These are phyloP conservation scores for Teratosphaeria epicoccoides DNA, from an alignment of 2,329 filamentous ascomycete genomes.

Conservation along the genomic window DNA sequence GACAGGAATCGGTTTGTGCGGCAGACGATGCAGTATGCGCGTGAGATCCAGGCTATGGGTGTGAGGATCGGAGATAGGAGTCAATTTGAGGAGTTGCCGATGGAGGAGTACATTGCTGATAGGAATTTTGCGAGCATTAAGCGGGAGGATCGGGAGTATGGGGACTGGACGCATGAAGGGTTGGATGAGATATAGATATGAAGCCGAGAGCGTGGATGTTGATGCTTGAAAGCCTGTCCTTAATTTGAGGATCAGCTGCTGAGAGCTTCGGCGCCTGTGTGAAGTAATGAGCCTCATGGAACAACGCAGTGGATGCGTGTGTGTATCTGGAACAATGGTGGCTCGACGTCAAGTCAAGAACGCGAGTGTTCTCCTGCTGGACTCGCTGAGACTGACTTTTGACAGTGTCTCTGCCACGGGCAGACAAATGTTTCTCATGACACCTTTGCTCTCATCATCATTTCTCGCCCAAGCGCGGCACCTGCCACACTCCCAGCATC, in stretches of 20 bases:
- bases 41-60: slow-evolving; percentile 29
- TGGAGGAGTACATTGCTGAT: slow-evolving; percentile 29
- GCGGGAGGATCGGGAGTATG: slow-evolving; percentile 7
- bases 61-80: slow-evolving; percentile 30
- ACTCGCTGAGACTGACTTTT: too few species aligned
- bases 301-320: neutral
- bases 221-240: too few species aligned
- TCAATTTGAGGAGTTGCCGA: slow-evolving; percentile 30
- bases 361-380: too few species aligned
- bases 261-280: too few species aligned
- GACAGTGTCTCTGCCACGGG: too few species aligned
- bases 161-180: slow-evolving; percentile 6
- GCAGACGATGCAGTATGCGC: slow-evolving; percentile 29
- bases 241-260: too few species aligned
- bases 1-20: slow-evolving; percentile 27
- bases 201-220: neutral
- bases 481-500: neutral
- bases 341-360: neutral
- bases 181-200: slow-evolving; percentile 6
- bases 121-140: slow-evolving; percentile 8
- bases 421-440: neutral
- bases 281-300: too few species aligned
- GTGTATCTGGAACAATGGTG: neutral
- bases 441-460: neutral
- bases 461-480: neutral